Conservation (phyloP, 441 rosid genomes). For the Adansonia rubrostipa region DNA sequence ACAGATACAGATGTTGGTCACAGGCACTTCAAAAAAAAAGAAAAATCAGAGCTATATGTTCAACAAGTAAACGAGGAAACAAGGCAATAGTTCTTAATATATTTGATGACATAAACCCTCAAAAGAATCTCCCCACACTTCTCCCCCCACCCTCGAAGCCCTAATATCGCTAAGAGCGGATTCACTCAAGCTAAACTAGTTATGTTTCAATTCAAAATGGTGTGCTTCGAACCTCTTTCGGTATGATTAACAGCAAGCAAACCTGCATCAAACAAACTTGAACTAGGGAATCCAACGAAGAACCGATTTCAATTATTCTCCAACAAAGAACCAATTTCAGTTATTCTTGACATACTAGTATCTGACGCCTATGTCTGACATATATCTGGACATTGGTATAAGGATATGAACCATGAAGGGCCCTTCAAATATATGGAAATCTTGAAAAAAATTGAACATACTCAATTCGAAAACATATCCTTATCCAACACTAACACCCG, state of each 20-base stretch:
- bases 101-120: background rate
- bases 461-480: too few relatives aligned
- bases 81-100: background rate
- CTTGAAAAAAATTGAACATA: too few relatives aligned
- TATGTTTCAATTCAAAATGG: background rate
- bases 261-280: slow-evolving; percentile 5
- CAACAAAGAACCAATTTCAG: background rate
- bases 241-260: background rate
- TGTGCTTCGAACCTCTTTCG: too few relatives aligned
- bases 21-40: too few relatives aligned
- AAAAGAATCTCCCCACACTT: background rate
- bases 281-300: background rate
- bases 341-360: background rate
- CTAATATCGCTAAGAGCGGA: background rate
- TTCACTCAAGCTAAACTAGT: background rate
- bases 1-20: too few relatives aligned
- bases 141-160: too few relatives aligned
- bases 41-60: background rate
- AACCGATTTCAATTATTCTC: background rate
- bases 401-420: too few relatives aligned
- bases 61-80: background rate
- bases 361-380: too few relatives aligned
- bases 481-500: too few relatives aligned
- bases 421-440: too few relatives aligned
- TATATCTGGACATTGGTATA: too few relatives aligned